These are phyloP conservation scores for Rugonectria rugulosa DNA, from an alignment of 2,329 filamentous ascomycete genomes.

Conservation along the genomic window DNA sequence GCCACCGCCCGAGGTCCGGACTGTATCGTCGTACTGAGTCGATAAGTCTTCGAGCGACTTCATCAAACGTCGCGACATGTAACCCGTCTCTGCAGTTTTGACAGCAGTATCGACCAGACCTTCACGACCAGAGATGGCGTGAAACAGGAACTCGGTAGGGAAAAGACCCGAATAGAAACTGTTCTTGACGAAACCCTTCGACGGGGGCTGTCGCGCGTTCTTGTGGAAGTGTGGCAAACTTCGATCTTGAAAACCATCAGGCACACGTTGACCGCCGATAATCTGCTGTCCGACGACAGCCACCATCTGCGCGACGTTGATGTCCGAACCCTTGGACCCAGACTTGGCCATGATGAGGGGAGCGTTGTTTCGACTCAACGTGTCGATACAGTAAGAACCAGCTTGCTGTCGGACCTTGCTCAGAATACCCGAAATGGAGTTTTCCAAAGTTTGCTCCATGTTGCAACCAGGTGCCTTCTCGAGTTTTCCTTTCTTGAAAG, in stretches of 20 bases:
- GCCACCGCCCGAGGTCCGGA: constrained; percentile 85
- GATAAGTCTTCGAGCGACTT: constrained; percentile 96
- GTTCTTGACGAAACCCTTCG: constrained; percentile 96
- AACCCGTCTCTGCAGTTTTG: constrained; percentile 98
- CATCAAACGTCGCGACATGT: constrained; percentile 98
- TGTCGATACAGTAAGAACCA: constrained; percentile 88
- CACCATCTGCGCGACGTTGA: constrained; percentile 99
- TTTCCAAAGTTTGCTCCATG: constrained; percentile 91
- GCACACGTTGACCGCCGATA: constrained; percentile 90
- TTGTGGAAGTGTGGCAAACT: constrained; percentile 96
- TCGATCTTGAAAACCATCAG: constrained; percentile 95
- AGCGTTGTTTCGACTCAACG: constrained; percentile 89
- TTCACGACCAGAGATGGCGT: constrained; percentile 98
- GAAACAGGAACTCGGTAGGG: constrained; percentile 95
- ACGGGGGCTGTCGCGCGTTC: constrained; percentile 87
- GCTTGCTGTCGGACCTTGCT: constrained; percentile 91
- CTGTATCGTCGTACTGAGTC: constrained; percentile 91
- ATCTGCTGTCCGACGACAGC: constrained; percentile 97
- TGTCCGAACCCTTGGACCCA: constrained; percentile 94
- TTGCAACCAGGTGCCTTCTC: constrained; percentile 89
- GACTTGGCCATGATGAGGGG: constrained; percentile 97
- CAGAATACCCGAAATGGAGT: constrained; percentile 87
- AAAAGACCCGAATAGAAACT: constrained; percentile 94
- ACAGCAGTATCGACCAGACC: constrained; percentile 98
- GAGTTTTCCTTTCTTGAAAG: constrained; percentile 81